A percentile compares a stretch with the other conserved stretches of the same genome.
Evolutionary conservation across 495 filamentous ascomycete species (phyloP).

Genomic region (Neurospora sp.): DNA sequence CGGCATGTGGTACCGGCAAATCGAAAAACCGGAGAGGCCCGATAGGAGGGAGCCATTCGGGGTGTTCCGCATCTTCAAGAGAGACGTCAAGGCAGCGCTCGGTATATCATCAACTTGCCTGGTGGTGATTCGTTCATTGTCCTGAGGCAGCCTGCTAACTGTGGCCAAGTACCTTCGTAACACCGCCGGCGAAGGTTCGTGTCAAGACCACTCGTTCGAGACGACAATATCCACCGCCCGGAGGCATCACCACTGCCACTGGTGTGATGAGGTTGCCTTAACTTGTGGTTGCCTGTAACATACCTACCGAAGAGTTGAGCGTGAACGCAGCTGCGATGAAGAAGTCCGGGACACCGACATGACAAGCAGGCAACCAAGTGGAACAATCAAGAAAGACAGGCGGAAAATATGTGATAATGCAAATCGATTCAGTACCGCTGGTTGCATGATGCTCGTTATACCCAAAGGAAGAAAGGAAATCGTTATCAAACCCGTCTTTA

Average conservation of each 20-base stretch:
- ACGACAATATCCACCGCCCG: conserved; percentile 30
- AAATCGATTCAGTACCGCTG: neutral
- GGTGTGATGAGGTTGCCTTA: conserved; percentile 48
- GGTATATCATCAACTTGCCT: no score
- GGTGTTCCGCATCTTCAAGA: neutral
- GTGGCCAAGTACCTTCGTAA: no score
- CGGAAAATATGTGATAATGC: neutral
- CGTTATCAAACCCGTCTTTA: neutral
- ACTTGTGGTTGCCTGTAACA: conserved; percentile 31
- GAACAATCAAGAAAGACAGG: neutral
- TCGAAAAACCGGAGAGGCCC: neutral
- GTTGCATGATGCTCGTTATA: neutral
- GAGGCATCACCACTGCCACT: conserved; percentile 47
- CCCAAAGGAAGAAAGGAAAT: neutral
- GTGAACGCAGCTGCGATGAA: neutral
- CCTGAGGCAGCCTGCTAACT: no score
- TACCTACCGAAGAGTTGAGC: conserved; percentile 5
- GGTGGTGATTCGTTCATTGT: no score
- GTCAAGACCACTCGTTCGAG: neutral
- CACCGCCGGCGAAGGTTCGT: neutral
- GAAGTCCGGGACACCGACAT: neutral
- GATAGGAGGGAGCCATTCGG: neutral
- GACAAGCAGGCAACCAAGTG: neutral
- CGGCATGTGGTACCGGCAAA: neutral
- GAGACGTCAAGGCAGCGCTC: conserved; percentile 32